Evolutionary conservation across 768 basidiomycete species (phyloP).

Genomic region (Wakefieldia striispora): DNA sequence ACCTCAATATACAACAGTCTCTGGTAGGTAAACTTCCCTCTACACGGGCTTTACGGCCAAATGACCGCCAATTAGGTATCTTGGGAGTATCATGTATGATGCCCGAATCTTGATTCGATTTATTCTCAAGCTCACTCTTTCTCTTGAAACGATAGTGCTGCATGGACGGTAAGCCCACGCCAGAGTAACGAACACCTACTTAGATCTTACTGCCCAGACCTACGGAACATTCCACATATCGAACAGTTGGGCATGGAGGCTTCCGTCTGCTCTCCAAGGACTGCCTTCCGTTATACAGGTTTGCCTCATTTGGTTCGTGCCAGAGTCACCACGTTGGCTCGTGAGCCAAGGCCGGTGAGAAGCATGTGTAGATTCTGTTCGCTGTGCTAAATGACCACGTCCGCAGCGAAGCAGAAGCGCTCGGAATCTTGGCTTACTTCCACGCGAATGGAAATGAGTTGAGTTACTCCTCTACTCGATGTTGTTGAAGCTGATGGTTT

Average conservation of each 20-base stretch:
- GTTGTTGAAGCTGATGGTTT: too few species aligned
- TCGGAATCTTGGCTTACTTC: slow-evolving; percentile 39
- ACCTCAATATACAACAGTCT: slow-evolving; percentile 45
- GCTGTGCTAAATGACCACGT: too few species aligned
- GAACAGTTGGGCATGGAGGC: slow-evolving; percentile 18
- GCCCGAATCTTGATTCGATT: background rate
- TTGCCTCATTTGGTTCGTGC: slow-evolving; percentile 27
- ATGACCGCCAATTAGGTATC: slow-evolving; percentile 22
- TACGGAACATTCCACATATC: slow-evolving; percentile 15
- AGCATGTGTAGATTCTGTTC: background rate
- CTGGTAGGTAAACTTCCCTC: slow-evolving; percentile 29
- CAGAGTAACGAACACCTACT: too few species aligned
- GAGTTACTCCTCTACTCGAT: too few species aligned
- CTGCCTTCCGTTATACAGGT: slow-evolving; percentile 12
- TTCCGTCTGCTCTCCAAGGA: slow-evolving; percentile 15
- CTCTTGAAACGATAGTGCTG: slow-evolving; percentile 40
- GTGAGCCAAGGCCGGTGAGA: slow-evolving; percentile 33
- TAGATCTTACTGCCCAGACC: background rate
- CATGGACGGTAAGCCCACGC: slow-evolving; percentile 48
- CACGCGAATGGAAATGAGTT: slow-evolving; percentile 42
- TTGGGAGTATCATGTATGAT: slow-evolving; percentile 35
- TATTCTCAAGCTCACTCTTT: too few species aligned
- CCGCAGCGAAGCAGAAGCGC: slow-evolving; percentile 32
- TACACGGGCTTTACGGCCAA: too few species aligned
- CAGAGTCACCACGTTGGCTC: slow-evolving; percentile 40